A percentile compares a stretch with the other conserved stretches of the same genome.
Conservation (phyloP, 495 filamentous ascomycete genomes). For the Aspergillus campestris region DNA sequence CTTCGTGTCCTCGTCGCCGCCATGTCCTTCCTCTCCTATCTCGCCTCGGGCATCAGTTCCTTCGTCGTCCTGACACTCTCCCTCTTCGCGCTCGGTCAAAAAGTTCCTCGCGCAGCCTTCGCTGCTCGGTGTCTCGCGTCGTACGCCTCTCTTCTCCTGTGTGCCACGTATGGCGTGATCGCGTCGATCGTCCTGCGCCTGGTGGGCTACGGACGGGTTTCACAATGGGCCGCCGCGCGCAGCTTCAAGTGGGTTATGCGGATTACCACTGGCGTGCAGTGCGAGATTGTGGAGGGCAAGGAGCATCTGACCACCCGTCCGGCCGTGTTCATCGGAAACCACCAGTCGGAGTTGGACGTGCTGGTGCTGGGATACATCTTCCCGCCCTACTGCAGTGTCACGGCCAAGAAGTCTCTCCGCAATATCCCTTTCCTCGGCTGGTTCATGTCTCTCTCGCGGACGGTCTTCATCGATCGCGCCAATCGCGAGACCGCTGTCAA, state of each 20-base stretch:
- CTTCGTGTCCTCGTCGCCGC: not conserved
- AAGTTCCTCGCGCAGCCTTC: constrained; percentile 54
- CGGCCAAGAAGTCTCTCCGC: constrained; percentile 80
- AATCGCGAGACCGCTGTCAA: constrained; percentile 73
- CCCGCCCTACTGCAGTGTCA: constrained; percentile 86
- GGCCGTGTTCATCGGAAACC: constrained; percentile 86
- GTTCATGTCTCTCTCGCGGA: constrained; percentile 89
- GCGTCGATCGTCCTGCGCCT: constrained; percentile 64
- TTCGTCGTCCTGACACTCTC: constrained; percentile 47
- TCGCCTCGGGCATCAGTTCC: constrained; percentile 44
- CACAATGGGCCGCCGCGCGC: constrained; percentile 79
- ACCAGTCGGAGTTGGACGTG: constrained; percentile 92
- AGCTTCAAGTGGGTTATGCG: constrained; percentile 78
- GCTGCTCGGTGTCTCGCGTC: constrained; percentile 63
- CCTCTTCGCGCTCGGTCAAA: constrained; percentile 49
- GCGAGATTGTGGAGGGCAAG: constrained; percentile 62
- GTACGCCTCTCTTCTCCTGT: constrained; percentile 54
- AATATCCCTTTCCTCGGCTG: constrained; percentile 83
- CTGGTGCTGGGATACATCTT: constrained; percentile 81
- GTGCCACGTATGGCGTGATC: constrained; percentile 70
- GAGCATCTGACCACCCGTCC: constrained; percentile 62
- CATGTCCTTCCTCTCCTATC: constrained; percentile 38
- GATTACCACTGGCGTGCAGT: constrained; percentile 66
- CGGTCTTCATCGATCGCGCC: constrained; percentile 88
- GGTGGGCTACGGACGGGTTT: constrained; percentile 60